Conservation (phyloP, 306 rosid genomes). For the Acacia acuminata region DNA sequence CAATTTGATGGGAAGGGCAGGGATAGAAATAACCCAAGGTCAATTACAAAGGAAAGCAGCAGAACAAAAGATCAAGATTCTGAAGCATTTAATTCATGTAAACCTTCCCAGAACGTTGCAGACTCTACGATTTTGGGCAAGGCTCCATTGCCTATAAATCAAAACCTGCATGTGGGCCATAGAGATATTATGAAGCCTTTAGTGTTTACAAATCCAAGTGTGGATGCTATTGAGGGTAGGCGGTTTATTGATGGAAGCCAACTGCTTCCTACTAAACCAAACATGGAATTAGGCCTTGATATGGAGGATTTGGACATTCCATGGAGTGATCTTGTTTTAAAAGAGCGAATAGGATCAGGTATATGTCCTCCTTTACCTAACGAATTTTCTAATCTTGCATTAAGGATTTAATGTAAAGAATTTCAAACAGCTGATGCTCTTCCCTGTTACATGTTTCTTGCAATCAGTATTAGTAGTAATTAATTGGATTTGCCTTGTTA, state of each 20-base stretch:
- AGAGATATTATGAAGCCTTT: conserved; percentile 39
- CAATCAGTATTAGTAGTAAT: not conserved
- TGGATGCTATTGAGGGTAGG: conserved; percentile 33
- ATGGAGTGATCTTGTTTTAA: conserved; percentile 72
- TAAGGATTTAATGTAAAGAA: conserved; percentile 16
- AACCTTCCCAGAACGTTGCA: conserved; percentile 40
- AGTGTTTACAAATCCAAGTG: conserved; percentile 32
- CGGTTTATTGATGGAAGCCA: conserved; percentile 51
- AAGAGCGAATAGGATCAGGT: conserved; percentile 90
- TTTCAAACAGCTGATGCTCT: conserved; percentile 3
- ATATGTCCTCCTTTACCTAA: conserved; percentile 1
- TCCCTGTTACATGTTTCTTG: conserved; percentile 13
- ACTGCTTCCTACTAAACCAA: conserved; percentile 41
- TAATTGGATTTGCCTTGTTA: conserved; percentile 16
- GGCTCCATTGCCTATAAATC: conserved; percentile 42
- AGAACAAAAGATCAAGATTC: conserved; percentile 46
- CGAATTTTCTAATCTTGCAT: not conserved
- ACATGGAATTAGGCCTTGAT: conserved; percentile 48
- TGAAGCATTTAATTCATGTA: conserved; percentile 41
- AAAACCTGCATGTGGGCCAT: conserved; percentile 37
- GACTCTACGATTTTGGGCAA: conserved; percentile 29
- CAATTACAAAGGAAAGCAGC: conserved; percentile 38
- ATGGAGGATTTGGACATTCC: conserved; percentile 78
- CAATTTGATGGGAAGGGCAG: conserved; percentile 45
- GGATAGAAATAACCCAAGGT: conserved; percentile 42